A percentile compares a stretch with the other conserved stretches of the same genome.
phyloP scores from a whole-genome alignment of 768 basidiomycete species.

The Tubosaeta brunneosetosa region DNA sequence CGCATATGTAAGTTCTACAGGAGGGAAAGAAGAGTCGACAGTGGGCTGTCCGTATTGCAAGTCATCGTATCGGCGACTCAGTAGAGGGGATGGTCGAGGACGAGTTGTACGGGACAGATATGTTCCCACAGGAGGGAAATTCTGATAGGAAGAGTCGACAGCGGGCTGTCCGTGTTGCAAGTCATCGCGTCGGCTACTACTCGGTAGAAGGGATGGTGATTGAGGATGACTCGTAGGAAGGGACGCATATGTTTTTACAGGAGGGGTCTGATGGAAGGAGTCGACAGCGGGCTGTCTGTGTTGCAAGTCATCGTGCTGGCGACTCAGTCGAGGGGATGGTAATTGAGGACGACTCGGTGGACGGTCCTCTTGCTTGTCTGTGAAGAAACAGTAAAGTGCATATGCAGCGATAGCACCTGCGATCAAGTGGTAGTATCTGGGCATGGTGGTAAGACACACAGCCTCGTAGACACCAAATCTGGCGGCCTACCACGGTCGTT shows the following conservation, averaged over 20 bases:
- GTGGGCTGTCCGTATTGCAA: background rate
- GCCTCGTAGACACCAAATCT: too few relatives aligned
- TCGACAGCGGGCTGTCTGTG: background rate
- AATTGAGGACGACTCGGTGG: background rate
- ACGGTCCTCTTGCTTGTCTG: background rate
- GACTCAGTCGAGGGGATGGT: background rate
- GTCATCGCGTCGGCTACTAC: constrained; percentile 6
- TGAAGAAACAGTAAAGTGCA: constrained; percentile 8
- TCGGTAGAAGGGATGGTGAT: background rate
- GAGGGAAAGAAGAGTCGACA: background rate
- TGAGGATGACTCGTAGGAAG: background rate
- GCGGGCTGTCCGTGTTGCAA: background rate
- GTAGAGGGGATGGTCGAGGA: background rate
- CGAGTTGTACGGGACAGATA: constrained; percentile 31
- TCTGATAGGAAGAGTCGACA: too few relatives aligned
- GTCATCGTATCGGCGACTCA: constrained; percentile 4
- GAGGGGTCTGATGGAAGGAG: background rate
- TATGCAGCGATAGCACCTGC: constrained; percentile 9
- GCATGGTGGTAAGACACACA: too few relatives aligned
- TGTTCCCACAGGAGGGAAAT: constrained; percentile 16
- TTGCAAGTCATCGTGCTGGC: constrained; percentile 7
- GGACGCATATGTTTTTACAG: constrained; percentile 37
- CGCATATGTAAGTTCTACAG: constrained; percentile 11
- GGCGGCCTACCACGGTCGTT: background rate
- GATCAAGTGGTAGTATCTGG: background rate